phyloP scores from a whole-genome alignment of 495 filamentous ascomycete genomes.

The Xylaria palmicola region DNA sequence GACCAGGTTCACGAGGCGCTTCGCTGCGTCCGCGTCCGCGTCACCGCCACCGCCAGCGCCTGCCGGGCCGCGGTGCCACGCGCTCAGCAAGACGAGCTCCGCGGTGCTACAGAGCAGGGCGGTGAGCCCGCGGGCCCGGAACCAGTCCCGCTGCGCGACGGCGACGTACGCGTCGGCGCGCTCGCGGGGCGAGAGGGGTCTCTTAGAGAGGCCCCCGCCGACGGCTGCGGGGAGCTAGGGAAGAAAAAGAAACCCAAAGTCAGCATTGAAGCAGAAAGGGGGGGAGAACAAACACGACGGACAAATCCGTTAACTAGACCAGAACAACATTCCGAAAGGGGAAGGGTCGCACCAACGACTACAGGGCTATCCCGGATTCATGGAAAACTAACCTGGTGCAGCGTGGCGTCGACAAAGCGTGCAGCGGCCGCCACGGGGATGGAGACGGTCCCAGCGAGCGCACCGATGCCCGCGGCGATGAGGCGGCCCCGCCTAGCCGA shows the following conservation, averaged over 20 bases:
- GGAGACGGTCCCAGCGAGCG: slow-evolving; percentile 18
- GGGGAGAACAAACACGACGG: no score
- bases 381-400: no score
- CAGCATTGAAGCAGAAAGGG: no score
- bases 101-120: slow-evolving; percentile 19
- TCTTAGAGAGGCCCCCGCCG: slow-evolving; percentile 15
- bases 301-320: no score
- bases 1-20: neutral
- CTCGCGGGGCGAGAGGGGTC: slow-evolving; percentile 24
- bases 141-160: slow-evolving; percentile 27
- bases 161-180: slow-evolving; percentile 25
- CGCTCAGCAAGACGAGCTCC: slow-evolving; percentile 13
- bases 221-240: slow-evolving; percentile 13
- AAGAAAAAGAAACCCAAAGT: no score
- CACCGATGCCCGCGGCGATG: slow-evolving; percentile 6
- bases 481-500: slow-evolving; percentile 3
- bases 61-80: neutral
- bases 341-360: no score
- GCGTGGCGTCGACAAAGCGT: slow-evolving; percentile 18
- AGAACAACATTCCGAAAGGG: no score
- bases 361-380: no score
- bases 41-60: neutral
- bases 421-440: slow-evolving; percentile 21
- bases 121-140: slow-evolving; percentile 18
- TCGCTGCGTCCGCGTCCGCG: neutral